Conservation (phyloP, 371 early-diverging fungal species). For the Dichotomocladium elegans region DNA sequence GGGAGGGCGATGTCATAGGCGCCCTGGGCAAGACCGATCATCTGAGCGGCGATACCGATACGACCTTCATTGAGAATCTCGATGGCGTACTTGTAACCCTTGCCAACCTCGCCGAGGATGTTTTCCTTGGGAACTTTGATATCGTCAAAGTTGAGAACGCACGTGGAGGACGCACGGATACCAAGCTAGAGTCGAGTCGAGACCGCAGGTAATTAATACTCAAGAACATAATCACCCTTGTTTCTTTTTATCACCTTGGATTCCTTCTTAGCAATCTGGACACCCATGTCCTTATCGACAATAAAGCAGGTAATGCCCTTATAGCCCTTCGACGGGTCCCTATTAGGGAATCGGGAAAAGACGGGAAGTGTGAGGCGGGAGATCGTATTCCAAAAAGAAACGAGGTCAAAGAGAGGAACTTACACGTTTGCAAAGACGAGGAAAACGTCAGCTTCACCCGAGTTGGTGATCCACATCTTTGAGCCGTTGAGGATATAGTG, state of each 20-base stretch:
- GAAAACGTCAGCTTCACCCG: slow-evolving; percentile 91
- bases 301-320: slow-evolving; percentile 98
- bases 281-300: slow-evolving; percentile 94
- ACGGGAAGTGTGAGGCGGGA: too few species aligned
- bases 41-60: slow-evolving; percentile 97
- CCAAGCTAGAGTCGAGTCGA: slow-evolving; percentile 86
- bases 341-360: too few species aligned
- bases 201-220: not conserved
- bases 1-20: slow-evolving; percentile 88
- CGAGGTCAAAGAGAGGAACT: slow-evolving; percentile 5
- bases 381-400: not conserved
- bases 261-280: slow-evolving; percentile 95
- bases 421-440: slow-evolving; percentile 95
- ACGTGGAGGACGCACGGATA: slow-evolving; percentile 95
- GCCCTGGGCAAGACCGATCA: slow-evolving; percentile 97
- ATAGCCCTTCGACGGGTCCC: slow-evolving; percentile 90
- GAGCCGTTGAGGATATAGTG: slow-evolving; percentile 88
- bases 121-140: slow-evolving; percentile 85
- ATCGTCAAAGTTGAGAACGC: slow-evolving; percentile 91
- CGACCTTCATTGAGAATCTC: slow-evolving; percentile 98
- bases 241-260: slow-evolving; percentile 59
- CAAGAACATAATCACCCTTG: slow-evolving; percentile 20
- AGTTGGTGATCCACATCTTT: slow-evolving; percentile 95
- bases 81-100: slow-evolving; percentile 98
- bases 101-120: slow-evolving; percentile 90